Evolutionary conservation across 441 rosid species (phyloP).

Genomic region (Melianthus villosus): DNA sequence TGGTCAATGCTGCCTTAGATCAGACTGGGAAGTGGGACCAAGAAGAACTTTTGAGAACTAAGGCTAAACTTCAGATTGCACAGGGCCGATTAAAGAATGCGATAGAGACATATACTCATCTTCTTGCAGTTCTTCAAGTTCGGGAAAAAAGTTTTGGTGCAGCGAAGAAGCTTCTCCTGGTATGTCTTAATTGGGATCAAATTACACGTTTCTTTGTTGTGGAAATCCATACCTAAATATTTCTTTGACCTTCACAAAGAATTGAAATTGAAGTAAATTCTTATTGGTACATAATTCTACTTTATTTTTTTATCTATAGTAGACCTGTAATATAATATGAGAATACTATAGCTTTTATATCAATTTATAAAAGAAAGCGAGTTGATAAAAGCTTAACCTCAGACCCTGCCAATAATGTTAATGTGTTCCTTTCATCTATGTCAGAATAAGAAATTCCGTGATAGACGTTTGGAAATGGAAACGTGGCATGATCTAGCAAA

Average conservation of each 20-base stretch:
- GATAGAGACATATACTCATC: constrained; percentile 46
- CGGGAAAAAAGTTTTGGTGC: constrained; percentile 40
- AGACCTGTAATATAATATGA: no score
- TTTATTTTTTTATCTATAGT: no score
- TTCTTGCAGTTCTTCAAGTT: constrained; percentile 79
- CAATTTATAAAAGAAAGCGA: neutral
- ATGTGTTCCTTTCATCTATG: constrained; percentile 6
- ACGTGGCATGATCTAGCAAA: constrained; percentile 80
- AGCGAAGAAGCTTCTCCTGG: constrained; percentile 37
- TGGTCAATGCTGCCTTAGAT: constrained; percentile 45
- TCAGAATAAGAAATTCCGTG: constrained; percentile 25
- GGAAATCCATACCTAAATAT: no score
- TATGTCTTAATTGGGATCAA: constrained; percentile 9
- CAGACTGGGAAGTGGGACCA: constrained; percentile 80
- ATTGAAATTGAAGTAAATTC: no score
- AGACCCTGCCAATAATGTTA: neutral
- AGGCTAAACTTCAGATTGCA: constrained; percentile 65
- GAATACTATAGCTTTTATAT: no score
- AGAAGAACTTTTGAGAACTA: constrained; percentile 56
- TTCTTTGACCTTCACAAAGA: no score
- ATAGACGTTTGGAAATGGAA: constrained; percentile 49
- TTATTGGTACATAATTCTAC: no score
- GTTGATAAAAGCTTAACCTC: neutral
- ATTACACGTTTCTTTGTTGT: no score
- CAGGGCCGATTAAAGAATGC: constrained; percentile 42